Percentiles rank a stretch among this genome's conserved stretches.
phyloP scores from a whole-genome alignment of 1,284 basidiomycete species.

The Singerocomus inundabilis region DNA sequence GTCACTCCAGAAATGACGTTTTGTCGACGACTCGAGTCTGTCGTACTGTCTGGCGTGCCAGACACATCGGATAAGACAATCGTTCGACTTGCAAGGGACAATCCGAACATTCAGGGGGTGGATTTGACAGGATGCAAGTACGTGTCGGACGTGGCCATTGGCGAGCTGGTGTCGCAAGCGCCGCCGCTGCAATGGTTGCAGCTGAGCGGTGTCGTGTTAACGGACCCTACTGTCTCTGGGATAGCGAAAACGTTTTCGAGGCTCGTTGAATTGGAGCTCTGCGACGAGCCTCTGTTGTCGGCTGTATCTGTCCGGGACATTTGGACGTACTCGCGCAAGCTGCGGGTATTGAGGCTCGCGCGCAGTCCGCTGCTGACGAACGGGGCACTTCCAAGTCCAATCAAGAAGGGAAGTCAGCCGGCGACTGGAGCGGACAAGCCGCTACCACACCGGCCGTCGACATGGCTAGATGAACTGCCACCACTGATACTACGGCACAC shows the following conservation, averaged over 20 bases:
- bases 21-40: slow-evolving; percentile 72
- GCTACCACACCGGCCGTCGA: slow-evolving; percentile 50
- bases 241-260: slow-evolving; percentile 75
- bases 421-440: slow-evolving; percentile 40
- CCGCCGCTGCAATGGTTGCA: slow-evolving; percentile 73
- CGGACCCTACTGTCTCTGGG: slow-evolving; percentile 71
- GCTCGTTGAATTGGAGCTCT: slow-evolving; percentile 82
- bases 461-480: slow-evolving; percentile 57
- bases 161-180: slow-evolving; percentile 67
- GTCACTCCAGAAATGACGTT: slow-evolving; percentile 60
- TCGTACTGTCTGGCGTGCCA: slow-evolving; percentile 68
- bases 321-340: slow-evolving; percentile 76
- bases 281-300: slow-evolving; percentile 70
- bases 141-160: slow-evolving; percentile 74
- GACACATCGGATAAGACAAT: slow-evolving; percentile 71
- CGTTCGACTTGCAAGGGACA: slow-evolving; percentile 58
- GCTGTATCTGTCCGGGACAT: slow-evolving; percentile 73
- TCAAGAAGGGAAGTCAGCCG: slow-evolving; percentile 33
- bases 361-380: slow-evolving; percentile 73
- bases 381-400: slow-evolving; percentile 71
- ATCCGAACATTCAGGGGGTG: slow-evolving; percentile 70
- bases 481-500: slow-evolving; percentile 58
- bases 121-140: slow-evolving; percentile 76
- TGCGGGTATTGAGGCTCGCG: slow-evolving; percentile 75
- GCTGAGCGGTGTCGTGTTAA: slow-evolving; percentile 66